These are phyloP conservation scores for Diaporthe sp. DNA, from an alignment of 2,329 filamentous ascomycete species.

Conservation along the genomic window DNA sequence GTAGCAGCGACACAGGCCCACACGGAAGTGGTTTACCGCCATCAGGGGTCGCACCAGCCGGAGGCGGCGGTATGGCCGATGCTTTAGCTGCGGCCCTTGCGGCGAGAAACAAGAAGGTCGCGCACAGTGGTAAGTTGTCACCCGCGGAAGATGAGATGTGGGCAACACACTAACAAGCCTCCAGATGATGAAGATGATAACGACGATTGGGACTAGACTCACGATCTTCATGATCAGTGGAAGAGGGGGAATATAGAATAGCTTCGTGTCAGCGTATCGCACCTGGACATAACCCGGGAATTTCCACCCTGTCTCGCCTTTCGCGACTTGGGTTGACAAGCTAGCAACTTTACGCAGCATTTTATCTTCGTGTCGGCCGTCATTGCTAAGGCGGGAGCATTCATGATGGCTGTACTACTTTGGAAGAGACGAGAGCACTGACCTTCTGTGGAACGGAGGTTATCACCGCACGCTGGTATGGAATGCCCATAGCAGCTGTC, in stretches of 20 bases:
- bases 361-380: conserved; percentile 22
- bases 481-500: neutral
- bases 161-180: conserved; percentile 44
- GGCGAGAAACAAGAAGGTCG: conserved; percentile 93
- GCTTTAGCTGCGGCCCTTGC: conserved; percentile 83
- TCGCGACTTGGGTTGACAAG: neutral
- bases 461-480: neutral
- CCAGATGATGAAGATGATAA: conserved; percentile 83
- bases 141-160: neutral
- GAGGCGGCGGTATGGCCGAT: conserved; percentile 82
- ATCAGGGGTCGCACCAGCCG: conserved; percentile 65
- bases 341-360: conserved; percentile 28
- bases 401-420: conserved; percentile 16
- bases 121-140: conserved; percentile 85
- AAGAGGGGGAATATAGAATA: neutral
- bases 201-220: conserved; percentile 73
- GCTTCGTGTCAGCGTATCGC: neutral
- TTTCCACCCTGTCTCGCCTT: neutral
- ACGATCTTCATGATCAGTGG: neutral
- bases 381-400: neutral
- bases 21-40: conserved; percentile 66
- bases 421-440: neutral
- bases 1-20: conserved; percentile 61
- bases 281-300: neutral
- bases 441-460: neutral